phyloP scores from a whole-genome alignment of 805 yeast genomes.

The Zygosaccharomyces rouxii region DNA sequence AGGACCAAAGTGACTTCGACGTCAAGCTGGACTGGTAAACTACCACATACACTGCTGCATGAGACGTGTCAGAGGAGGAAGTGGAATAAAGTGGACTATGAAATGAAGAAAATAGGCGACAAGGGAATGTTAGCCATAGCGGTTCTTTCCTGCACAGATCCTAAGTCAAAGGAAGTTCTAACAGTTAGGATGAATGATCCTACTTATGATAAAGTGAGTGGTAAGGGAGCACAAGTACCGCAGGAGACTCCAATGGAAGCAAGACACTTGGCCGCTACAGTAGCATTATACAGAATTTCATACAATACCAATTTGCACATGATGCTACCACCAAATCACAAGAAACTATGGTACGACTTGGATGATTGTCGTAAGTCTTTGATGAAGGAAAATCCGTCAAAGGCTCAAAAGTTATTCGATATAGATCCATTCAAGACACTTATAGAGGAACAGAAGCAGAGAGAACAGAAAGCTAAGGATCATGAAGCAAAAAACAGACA shows the following conservation, averaged over 20 bases:
- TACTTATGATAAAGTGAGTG: conserved; percentile 38
- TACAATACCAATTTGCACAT: conserved; percentile 78
- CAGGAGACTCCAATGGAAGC: conserved; percentile 87
- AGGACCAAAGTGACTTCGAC: conserved; percentile 58
- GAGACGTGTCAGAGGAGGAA: conserved; percentile 84
- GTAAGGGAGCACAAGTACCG: conserved; percentile 48
- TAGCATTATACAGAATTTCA: conserved; percentile 73
- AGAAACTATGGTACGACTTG: conserved; percentile 69
- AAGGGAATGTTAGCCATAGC: conserved; percentile 65
- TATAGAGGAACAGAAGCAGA: conserved; percentile 50
- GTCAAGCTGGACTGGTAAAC: conserved; percentile 89
- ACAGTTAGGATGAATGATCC: conserved; percentile 51
- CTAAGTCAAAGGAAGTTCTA: conserved; percentile 70
- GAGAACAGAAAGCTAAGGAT: conserved; percentile 45
- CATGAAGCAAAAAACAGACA: conserved; percentile 42
- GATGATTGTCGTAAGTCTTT: conserved; percentile 55
- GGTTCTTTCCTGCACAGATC: conserved; percentile 65
- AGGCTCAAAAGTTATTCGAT: conserved; percentile 52
- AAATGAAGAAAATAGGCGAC: conserved; percentile 49
- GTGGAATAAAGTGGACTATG: conserved; percentile 84
- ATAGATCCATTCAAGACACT: conserved; percentile 73
- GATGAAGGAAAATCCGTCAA: conserved; percentile 42
- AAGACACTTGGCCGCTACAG: conserved; percentile 84
- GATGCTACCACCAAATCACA: conserved; percentile 81
- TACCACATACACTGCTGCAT: conserved; percentile 80